Evolutionary conservation across 352 stramenopile genomes (phyloP).

Genomic region (Phytophthora kernoviae): DNA sequence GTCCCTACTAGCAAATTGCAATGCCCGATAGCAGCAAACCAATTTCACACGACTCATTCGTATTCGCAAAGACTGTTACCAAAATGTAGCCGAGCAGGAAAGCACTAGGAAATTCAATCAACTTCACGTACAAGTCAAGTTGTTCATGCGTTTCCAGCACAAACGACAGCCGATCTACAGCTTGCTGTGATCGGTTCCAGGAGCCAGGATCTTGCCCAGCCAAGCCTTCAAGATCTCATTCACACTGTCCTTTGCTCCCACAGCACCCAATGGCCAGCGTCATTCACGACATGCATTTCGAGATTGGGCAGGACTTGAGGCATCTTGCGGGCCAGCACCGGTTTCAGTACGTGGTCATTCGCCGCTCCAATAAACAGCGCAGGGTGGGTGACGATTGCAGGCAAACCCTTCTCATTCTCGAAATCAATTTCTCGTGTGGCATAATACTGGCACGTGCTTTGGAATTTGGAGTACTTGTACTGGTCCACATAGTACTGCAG

Average conservation of each 20-base stretch:
- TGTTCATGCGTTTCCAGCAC: neutral
- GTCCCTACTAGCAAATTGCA: no score
- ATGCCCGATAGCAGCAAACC: no score
- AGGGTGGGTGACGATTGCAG: slow-evolving; percentile 42
- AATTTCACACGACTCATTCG: no score
- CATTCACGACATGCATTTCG: slow-evolving; percentile 53
- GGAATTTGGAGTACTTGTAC: slow-evolving; percentile 61
- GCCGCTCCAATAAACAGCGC: slow-evolving; percentile 69
- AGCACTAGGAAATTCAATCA: no score
- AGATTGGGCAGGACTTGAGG: slow-evolving; percentile 51
- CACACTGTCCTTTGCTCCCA: slow-evolving; percentile 59
- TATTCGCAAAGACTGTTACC: no score
- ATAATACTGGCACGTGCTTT: slow-evolving; percentile 64
- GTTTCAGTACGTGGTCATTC: slow-evolving; percentile 60
- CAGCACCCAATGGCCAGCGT: slow-evolving; percentile 69
- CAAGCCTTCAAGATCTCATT: slow-evolving; percentile 43
- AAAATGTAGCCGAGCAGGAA: no score
- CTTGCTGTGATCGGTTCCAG: slow-evolving; percentile 21
- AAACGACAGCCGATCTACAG: slow-evolving; percentile 16
- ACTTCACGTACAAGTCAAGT: no score
- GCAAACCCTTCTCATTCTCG: slow-evolving; percentile 42
- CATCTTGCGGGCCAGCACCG: slow-evolving; percentile 66
- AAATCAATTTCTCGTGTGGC: slow-evolving; percentile 66
- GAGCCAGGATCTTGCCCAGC: slow-evolving; percentile 35
- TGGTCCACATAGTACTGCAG: slow-evolving; percentile 66